These are phyloP conservation scores for Physcomitrium patens DNA, from an alignment of 225 moss, liverwort and hornwort genomes.

Conservation along the genomic window DNA sequence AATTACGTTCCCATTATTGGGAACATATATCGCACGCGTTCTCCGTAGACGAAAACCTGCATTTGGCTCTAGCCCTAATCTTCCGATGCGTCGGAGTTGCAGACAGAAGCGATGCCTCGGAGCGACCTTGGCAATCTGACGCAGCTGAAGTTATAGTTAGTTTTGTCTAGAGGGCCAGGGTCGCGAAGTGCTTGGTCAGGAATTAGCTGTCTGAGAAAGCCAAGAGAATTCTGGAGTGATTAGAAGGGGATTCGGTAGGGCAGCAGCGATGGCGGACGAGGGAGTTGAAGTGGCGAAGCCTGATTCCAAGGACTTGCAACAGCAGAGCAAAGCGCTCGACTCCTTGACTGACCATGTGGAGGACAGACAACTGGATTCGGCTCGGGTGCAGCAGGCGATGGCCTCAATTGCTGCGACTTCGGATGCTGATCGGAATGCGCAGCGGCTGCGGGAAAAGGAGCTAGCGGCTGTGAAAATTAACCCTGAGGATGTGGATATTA, in stretches of 20 bases:
- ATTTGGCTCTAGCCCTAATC: no score
- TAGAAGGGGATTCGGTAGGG: background rate
- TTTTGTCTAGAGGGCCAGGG: no score
- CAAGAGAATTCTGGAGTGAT: background rate
- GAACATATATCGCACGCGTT: no score
- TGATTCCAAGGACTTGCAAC: constrained; percentile 98
- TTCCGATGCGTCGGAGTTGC: no score
- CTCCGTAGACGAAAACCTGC: no score
- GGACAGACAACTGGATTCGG: constrained; percentile 92
- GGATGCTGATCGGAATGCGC: constrained; percentile 89
- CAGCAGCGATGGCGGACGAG: constrained; percentile 74
- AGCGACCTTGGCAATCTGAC: no score
- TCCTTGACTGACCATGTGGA: constrained; percentile 98
- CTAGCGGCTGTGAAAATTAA: constrained; percentile 92
- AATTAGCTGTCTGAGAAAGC: no score
- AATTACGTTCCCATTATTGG: no score
- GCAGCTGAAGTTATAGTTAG: no score
- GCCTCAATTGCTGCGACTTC: constrained; percentile 87
- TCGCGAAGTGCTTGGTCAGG: no score
- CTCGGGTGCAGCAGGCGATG: constrained; percentile 98
- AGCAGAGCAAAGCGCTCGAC: constrained; percentile 98
- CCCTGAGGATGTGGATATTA: constrained; percentile 81
- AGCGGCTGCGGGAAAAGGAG: constrained; percentile 92
- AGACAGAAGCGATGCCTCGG: no score
- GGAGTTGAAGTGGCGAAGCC: constrained; percentile 68